These are phyloP conservation scores for Apiospora rasikravindrae DNA, from an alignment of 2,329 filamentous ascomycete genomes.

Conservation along the genomic window DNA sequence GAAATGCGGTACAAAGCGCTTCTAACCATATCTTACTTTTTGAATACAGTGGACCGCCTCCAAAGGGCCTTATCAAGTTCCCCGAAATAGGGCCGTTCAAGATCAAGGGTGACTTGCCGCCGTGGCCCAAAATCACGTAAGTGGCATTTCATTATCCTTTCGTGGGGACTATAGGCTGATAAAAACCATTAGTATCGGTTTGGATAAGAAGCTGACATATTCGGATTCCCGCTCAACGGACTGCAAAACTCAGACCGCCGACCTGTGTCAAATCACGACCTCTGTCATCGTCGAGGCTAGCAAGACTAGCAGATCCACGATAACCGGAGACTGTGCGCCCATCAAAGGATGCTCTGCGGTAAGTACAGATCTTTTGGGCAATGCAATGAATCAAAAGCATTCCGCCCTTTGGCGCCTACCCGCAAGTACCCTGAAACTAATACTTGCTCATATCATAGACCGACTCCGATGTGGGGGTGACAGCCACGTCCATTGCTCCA, in stretches of 20 bases:
- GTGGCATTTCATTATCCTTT: background rate
- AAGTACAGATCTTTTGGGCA: background rate
- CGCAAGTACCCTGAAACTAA: background rate
- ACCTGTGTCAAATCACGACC: constrained; percentile 21
- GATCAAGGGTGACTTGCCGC: background rate
- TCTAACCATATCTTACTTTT: background rate
- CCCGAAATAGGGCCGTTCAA: background rate
- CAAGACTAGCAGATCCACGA: constrained; percentile 20
- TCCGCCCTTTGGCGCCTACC: background rate
- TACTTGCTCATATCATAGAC: background rate
- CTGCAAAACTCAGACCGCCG: constrained; percentile 25
- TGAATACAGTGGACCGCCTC: background rate
- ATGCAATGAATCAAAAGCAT: background rate
- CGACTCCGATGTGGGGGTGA: background rate
- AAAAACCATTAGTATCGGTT: background rate
- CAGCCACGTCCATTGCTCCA: background rate
- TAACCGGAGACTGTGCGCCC: background rate
- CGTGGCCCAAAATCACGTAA: constrained; percentile 5
- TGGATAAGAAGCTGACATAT: background rate
- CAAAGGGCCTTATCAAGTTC: background rate
- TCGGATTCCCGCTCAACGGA: background rate
- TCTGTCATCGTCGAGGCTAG: background rate
- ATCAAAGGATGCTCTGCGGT: background rate
- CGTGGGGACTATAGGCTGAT: background rate
- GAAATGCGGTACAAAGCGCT: too few relatives aligned